Base-by-base conservation (phyloP, 169 alveolate species). In the Plasmodium adleri region DNA sequence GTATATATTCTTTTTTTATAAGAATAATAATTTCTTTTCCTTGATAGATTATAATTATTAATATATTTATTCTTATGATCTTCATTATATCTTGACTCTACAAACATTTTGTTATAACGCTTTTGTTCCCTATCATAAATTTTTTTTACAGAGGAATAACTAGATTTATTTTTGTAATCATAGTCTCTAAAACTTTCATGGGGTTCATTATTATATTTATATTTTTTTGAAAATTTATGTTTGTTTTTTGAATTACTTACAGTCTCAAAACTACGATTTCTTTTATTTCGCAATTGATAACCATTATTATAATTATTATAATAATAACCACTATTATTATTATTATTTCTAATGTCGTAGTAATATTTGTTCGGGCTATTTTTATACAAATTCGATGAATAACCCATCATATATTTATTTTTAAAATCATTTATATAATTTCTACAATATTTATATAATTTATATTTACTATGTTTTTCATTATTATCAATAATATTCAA, bases 1-100 rank as follows among this genome's bases (percentile, higher is more conserved):
- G 50, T 52, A 52, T 66, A 78, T 56, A 78, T 52, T 17, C 45
- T 78, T 12, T 78, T 78, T 28, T 52, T 78, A 54, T 78, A 78
- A 6, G 89, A 78, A 78, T 78, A 78, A 70, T 78, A 78, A 24
- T 64, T 78, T 78, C 78, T 56, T 59, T 78, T 78, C 67, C 47
- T 78, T 43, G 63, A 64, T 6, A 52, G 13, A n/a, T 78, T 66
- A 52, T 50, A 78, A 50, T 58, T 70, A 47, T 78, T 66, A 20
- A 66, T 1, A 43, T 78, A 78, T 24, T 50, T 78, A 56, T 59
- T 78, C 67, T 67, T 52, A 78, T 78, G 47, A 43, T 78, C 78
- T 1, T 78, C 74, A 70, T 78, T 52, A 70, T 78, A 78, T 59
- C 75, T 66, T n/a, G 89, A 66, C 0, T 78, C 89, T 45, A 78